These are phyloP conservation scores for Lablab purpureus DNA, from an alignment of 306 rosid species.

Conservation along the genomic window DNA sequence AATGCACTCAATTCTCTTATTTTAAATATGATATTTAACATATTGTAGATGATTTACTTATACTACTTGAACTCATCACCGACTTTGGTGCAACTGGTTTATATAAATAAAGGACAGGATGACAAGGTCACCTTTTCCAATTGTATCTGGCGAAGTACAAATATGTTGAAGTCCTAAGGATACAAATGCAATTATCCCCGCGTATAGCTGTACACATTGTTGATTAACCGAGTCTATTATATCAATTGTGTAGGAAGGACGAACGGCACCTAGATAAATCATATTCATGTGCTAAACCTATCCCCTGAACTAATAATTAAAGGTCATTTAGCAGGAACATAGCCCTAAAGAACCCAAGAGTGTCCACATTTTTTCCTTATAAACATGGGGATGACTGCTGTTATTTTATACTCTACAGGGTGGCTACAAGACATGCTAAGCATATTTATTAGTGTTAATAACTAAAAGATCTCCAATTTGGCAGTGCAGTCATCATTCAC, in stretches of 20 bases:
- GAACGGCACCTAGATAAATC: conserved; percentile 54
- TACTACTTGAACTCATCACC: not conserved
- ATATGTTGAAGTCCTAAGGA: conserved; percentile 22
- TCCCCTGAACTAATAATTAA: conserved; percentile 55
- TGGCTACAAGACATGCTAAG: conserved; percentile 48
- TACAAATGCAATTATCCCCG: conserved; percentile 53
- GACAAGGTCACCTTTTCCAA: conserved; percentile 19
- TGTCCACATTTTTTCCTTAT: conserved; percentile 34
- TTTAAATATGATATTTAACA: not conserved
- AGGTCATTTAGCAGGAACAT: conserved; percentile 49
- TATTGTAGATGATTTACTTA: not conserved
- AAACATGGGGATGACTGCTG: conserved; percentile 55
- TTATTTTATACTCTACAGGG: conserved; percentile 61
- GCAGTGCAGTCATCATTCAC: conserved; percentile 45
- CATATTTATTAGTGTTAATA: conserved; percentile 51
- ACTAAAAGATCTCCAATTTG: conserved; percentile 42
- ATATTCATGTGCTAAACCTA: conserved; percentile 59
- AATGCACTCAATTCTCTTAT: not conserved
- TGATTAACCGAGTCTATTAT: conserved; percentile 45
- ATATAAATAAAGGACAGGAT: not conserved
- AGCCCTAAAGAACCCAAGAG: conserved; percentile 49
- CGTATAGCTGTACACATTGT: conserved; percentile 75
- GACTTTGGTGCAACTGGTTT: not conserved
- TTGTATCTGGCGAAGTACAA: conserved; percentile 28
- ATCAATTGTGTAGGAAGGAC: conserved; percentile 49